Percentiles rank a stretch among this genome's conserved stretches.
phyloP scores from a whole-genome alignment of 257 asterid species.

The Paulownia fortunei region DNA sequence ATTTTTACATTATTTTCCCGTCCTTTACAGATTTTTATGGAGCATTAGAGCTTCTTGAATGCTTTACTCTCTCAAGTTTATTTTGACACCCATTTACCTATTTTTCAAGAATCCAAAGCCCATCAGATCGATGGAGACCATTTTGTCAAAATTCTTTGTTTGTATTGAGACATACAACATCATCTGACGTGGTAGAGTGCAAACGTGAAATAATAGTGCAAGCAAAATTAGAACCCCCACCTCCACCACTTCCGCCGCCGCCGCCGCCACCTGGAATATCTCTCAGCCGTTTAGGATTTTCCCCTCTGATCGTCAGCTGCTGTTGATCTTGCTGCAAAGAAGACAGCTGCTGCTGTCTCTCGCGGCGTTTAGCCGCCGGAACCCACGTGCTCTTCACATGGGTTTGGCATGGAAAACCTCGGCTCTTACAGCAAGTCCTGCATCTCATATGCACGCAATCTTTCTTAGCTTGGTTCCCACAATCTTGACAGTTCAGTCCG shows the following conservation, averaged over 20 bases:
- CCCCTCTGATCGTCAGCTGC: background rate
- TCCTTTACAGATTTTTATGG: constrained; percentile 3
- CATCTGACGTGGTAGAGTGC: no score
- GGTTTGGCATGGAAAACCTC: constrained; percentile 62
- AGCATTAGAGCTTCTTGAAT: background rate
- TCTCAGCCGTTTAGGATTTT: constrained; percentile 37
- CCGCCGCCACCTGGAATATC: constrained; percentile 30
- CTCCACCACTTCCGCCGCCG: constrained; percentile 17
- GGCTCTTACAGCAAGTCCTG: constrained; percentile 69
- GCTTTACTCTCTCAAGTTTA: background rate
- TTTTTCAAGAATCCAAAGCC: background rate
- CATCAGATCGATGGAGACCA: background rate
- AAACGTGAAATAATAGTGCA: no score
- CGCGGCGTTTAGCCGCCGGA: constrained; percentile 65
- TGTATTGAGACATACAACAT: no score
- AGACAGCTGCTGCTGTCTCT: constrained; percentile 46
- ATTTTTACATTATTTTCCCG: background rate
- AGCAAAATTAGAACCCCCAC: background rate
- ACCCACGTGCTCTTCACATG: constrained; percentile 80
- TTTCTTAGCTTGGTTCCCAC: constrained; percentile 77
- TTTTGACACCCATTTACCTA: background rate
- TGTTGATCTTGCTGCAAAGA: constrained; percentile 17
- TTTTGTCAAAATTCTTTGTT: no score
- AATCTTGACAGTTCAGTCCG: constrained; percentile 62
- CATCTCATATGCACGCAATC: constrained; percentile 68